Percentiles rank a stretch among this genome's conserved stretches.
Conservation (phyloP, 768 basidiomycete genomes). For the Boletus edulis region DNA sequence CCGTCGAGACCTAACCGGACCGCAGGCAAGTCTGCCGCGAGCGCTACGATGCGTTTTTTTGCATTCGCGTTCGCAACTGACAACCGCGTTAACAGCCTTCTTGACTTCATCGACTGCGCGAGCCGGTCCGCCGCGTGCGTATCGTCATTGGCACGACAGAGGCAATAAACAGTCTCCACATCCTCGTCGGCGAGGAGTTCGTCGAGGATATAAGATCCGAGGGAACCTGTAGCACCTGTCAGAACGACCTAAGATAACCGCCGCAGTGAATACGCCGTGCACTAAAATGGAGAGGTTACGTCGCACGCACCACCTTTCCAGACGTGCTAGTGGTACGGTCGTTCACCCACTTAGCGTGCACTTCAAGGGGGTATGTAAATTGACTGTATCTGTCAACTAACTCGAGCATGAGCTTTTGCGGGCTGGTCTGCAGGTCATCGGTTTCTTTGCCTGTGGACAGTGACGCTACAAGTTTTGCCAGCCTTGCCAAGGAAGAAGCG, state of each 20-base stretch:
- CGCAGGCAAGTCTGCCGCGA: slow-evolving; percentile 42
- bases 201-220: slow-evolving; percentile 53
- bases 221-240: slow-evolving; percentile 53
- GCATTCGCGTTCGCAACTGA: background rate
- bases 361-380: slow-evolving; percentile 3
- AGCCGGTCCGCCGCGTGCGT: slow-evolving; percentile 41
- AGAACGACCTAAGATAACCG: slow-evolving; percentile 31
- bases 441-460: slow-evolving; percentile 32
- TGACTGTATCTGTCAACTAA: slow-evolving; percentile 44
- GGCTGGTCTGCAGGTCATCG: slow-evolving; percentile 16
- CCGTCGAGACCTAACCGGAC: slow-evolving; percentile 40
- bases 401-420: slow-evolving; percentile 41
- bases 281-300: background rate
- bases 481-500: slow-evolving; percentile 17
- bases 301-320: slow-evolving; percentile 15
- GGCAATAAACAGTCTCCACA: slow-evolving; percentile 46
- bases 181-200: slow-evolving; percentile 36
- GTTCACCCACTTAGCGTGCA: slow-evolving; percentile 2
- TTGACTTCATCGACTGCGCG: slow-evolving; percentile 37
- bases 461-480: slow-evolving; percentile 41
- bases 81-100: slow-evolving; percentile 29
- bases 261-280: background rate
- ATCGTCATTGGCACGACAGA: slow-evolving; percentile 49
- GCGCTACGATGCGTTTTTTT: slow-evolving; percentile 35
- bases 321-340: slow-evolving; percentile 6